Conservation (phyloP, 139 green algal genomes). For the Diplosphaera chodatii region DNA sequence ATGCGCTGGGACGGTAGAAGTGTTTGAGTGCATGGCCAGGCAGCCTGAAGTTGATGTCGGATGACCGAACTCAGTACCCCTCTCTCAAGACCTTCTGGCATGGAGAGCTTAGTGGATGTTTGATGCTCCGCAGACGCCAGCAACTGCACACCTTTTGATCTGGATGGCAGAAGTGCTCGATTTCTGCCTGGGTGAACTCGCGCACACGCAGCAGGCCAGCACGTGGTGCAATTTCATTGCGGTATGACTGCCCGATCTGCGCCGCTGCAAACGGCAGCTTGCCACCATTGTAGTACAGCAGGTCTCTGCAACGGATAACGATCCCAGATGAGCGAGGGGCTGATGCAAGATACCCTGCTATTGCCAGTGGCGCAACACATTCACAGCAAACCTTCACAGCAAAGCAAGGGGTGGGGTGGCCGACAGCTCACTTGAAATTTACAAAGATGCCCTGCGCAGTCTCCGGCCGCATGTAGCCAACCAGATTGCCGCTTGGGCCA, state of each 20-base stretch:
- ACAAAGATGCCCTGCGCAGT: slow-evolving; percentile 91
- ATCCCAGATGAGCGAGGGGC: no score
- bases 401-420: no score
- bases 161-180: slow-evolving; percentile 98
- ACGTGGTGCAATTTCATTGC: slow-evolving; percentile 93
- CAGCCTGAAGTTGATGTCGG: no score
- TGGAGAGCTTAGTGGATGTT: no score
- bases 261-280: slow-evolving; percentile 97
- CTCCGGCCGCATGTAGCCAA: slow-evolving; percentile 85
- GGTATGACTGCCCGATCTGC: slow-evolving; percentile 94
- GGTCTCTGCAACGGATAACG: slow-evolving; percentile 46
- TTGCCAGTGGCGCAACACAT: no score
- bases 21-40: no score
- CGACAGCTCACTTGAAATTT: slow-evolving; percentile 62
- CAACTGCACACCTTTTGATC: slow-evolving; percentile 64
- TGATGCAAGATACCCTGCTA: no score
- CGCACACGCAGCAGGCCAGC: slow-evolving; percentile 91
- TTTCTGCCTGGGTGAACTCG: slow-evolving; percentile 99
- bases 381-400: no score
- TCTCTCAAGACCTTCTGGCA: no score
- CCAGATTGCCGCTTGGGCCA: slow-evolving; percentile 76
- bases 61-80: no score
- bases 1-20: no score
- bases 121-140: no score
- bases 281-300: slow-evolving; percentile 97